A percentile compares a stretch with the other conserved stretches of the same genome.
Evolutionary conservation across 2,329 filamentous ascomycete genomes (phyloP).

Genomic region (Penicillium sp.): DNA sequence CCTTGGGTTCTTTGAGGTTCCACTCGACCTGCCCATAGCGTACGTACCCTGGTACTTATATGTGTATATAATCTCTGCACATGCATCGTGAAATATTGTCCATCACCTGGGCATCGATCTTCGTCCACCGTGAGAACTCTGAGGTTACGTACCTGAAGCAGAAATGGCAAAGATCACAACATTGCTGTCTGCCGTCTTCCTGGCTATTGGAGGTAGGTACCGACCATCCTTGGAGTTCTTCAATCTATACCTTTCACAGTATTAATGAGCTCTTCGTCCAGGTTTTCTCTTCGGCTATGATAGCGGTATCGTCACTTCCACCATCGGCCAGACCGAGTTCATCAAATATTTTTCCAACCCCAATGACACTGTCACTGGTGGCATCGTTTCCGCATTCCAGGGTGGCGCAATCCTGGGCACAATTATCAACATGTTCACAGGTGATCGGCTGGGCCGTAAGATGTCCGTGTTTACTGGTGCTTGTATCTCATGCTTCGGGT

Average conservation of each 20-base stretch:
- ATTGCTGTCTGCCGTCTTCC: conserved; percentile 19
- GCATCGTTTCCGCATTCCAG: conserved; percentile 40
- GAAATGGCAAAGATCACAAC: conserved; percentile 14
- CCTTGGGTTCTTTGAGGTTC: too few relatives aligned
- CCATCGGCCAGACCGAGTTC: conserved; percentile 31
- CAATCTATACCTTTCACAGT: too few relatives aligned
- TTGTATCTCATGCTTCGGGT: conserved; percentile 14
- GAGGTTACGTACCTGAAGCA: neutral
- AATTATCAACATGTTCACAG: conserved; percentile 17
- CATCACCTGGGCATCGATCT: neutral
- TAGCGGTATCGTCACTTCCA: conserved; percentile 33
- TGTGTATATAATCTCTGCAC: neutral
- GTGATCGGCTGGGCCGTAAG: conserved; percentile 15
- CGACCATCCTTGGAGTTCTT: too few relatives aligned
- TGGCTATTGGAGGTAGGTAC: conserved; percentile 21
- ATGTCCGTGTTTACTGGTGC: conserved; percentile 11
- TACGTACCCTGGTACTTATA: neutral
- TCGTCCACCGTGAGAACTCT: neutral
- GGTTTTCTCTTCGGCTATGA: conserved; percentile 37
- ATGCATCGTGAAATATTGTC: neutral
- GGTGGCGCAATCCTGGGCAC: conserved; percentile 32
- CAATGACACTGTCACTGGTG: conserved; percentile 25
- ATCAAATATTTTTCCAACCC: conserved; percentile 26
- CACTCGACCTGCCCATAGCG: too few relatives aligned
- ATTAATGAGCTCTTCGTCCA: neutral